Evolutionary conservation across 2,329 filamentous ascomycete genomes (phyloP), one percentile per base, ranked within the genome.

Genomic region (Talaromyces islandicus): DNA sequence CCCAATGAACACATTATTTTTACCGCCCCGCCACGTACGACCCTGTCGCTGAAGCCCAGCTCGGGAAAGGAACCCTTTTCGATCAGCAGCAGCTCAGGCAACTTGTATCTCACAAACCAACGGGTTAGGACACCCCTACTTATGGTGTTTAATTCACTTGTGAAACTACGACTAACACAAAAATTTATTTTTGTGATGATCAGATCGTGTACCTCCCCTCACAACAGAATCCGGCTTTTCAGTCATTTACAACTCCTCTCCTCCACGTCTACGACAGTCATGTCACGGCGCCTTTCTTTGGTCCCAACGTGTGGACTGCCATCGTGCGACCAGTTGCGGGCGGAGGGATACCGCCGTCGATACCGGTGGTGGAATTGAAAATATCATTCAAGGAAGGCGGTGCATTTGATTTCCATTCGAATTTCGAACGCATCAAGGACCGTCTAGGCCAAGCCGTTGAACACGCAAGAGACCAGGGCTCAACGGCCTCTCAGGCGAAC

Each of bases 321-420:
- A 78, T 88, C 51, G 86, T 95, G 61, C 88, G 89, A 67, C 91
- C 93, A 1, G 90, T 96, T 25, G 79, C 88, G 0, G 90, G 90
- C 38, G 94, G 94, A 41, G 90, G 91, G 55, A 90, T 97, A 56
- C 90, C 92, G 0, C 77, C 88, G 5, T 81, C 88, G 24, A 83
- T 91, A 63, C 83, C 88, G 19, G 85, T 87, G 29, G 81, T 96
- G 50, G 91, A 94, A 68, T 75, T 96, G 65, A 92, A 90, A 72
- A 83, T 97, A 68, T 92, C 88, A 24, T 97, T 97, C 80, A 92
- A 92, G 71, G 92, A 97, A 64, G 93, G 93, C 50, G 93, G 93
- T n/a, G 92, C 92, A 61, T 94, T 89, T 73, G 92, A 96, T 67
- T 97, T 96, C 70, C 88, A 92, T 68, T 84, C 85, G 56, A 85